Evolutionary conservation across 768 basidiomycete genomes (phyloP), one percentile per base, ranked within the genome.

Genomic region (Tricholomella constricta): DNA sequence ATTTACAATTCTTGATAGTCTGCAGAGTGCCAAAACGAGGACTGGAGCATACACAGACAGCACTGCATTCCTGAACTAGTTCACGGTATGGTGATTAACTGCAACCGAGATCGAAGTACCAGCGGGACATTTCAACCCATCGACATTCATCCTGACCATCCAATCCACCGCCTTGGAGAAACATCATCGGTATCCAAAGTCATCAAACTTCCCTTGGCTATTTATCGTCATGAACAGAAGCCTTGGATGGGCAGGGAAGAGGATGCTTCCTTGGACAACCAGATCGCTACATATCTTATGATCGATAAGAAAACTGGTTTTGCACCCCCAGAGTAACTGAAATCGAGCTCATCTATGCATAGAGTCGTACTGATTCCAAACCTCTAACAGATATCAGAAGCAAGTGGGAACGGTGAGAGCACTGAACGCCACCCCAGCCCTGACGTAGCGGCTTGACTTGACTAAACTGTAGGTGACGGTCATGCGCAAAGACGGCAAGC

Each of bases 241-340:
- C 32, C 49, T 2, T 51, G 48, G 48, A 43, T 44, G 32, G 17
- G 22, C 17, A 43, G 45, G 23, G 19, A 31, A 17, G 45, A 40
- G 4, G 43, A 46, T 32, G 31, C 36, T 19, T 26, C 23, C 4
- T 12, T 48, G 26, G 57, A 58, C 20, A 51, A 54, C 34, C 26
- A 47, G 36, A 58, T 58, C n/a, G 52, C 48, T n/a, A 58, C 52
- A 11, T 51, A 37, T n/a, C 45, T 54, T 23, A 58, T 54, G 52
- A 58, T 58, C 4, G 34, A 48, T 10, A 46, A 29, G 25, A 10
- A 36, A 23, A 25, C 22, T 20, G 53, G 53, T 20, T 55, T 45
- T 12, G 53, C 53, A 31, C 34, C 31, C 8, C 48, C 25, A 3
- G 40, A 48, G 53, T 54, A 45, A 42, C 23, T 25, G 23, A 15